Percentiles rank a stretch among this genome's conserved stretches.
Evolutionary conservation across 2,329 filamentous ascomycete species (phyloP).

Genomic region (Clarireedia paspali): DNA sequence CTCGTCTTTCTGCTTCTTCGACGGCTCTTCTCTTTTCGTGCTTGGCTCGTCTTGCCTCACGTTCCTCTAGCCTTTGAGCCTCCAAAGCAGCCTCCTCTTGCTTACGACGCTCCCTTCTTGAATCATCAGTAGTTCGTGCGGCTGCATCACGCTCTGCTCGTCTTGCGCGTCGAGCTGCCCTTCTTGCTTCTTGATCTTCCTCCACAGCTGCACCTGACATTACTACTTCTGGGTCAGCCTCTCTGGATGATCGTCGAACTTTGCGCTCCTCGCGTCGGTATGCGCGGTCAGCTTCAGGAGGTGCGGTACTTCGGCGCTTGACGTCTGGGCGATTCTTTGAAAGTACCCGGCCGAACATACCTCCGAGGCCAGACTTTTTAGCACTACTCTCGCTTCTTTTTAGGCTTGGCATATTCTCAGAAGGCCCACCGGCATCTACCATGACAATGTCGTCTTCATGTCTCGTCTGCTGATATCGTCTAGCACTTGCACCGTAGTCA

Average conservation of each 20-base stretch:
- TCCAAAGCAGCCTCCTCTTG: constrained; percentile 51
- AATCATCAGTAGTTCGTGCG: constrained; percentile 43
- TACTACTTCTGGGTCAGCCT: constrained; percentile 36
- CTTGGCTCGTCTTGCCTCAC: constrained; percentile 47
- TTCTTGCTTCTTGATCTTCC: constrained; percentile 52
- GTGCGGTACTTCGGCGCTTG: constrained; percentile 43
- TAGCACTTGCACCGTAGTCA: constrained; percentile 31
- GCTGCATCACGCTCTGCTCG: constrained; percentile 44
- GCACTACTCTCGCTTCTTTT: constrained; percentile 55
- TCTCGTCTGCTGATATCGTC: constrained; percentile 52
- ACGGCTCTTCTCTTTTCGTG: constrained; percentile 40
- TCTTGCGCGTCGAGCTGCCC: constrained; percentile 53
- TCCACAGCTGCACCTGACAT: constrained; percentile 42
- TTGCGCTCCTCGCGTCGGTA: constrained; percentile 31
- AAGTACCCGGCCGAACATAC: constrained; percentile 53
- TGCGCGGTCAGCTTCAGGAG: constrained; percentile 42
- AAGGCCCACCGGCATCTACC: constrained; percentile 43
- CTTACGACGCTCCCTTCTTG: constrained; percentile 46
- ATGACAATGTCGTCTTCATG: constrained; percentile 57
- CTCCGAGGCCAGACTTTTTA: constrained; percentile 51
- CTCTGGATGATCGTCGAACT: constrained; percentile 31
- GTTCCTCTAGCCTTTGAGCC: constrained; percentile 47
- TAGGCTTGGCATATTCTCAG: constrained; percentile 31
- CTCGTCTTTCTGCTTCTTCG: constrained; percentile 34
- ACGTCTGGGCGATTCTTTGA: constrained; percentile 33